These are phyloP conservation scores for Metschnikowia sp. DNA, from an alignment of 805 yeast species.

Conservation along the genomic window DNA sequence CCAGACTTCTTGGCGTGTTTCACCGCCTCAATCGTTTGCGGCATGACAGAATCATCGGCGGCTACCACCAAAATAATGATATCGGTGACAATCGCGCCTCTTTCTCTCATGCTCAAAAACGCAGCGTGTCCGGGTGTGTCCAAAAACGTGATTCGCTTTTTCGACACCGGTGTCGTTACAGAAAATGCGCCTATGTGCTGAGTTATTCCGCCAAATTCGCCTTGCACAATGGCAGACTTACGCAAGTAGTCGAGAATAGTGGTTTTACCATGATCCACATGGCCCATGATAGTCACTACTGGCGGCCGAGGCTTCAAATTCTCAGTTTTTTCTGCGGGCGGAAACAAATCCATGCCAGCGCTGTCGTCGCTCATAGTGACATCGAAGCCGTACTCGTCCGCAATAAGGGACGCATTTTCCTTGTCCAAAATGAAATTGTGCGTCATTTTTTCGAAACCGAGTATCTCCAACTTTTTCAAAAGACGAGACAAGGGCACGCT, in stretches of 20 bases:
- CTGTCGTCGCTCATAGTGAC: slow-evolving; percentile 50
- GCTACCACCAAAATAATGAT: slow-evolving; percentile 91
- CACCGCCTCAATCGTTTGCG: slow-evolving; percentile 94
- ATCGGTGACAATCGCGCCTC: slow-evolving; percentile 95
- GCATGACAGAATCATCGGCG: slow-evolving; percentile 97
- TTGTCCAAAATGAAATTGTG: slow-evolving; percentile 79
- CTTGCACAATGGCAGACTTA: slow-evolving; percentile 75
- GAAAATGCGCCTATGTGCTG: slow-evolving; percentile 98
- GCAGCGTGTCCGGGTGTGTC: slow-evolving; percentile 99
- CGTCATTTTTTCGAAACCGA: slow-evolving; percentile 73
- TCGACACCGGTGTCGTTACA: slow-evolving; percentile 71
- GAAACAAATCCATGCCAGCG: slow-evolving; percentile 57
- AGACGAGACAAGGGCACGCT: slow-evolving; percentile 62
- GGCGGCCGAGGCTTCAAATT: slow-evolving; percentile 74
- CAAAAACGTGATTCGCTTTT: slow-evolving; percentile 77
- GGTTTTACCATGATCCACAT: slow-evolving; percentile 97
- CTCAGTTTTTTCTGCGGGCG: slow-evolving; percentile 45
- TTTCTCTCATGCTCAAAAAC: slow-evolving; percentile 89
- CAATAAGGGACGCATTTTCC: slow-evolving; percentile 81
- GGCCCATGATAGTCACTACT: slow-evolving; percentile 97
- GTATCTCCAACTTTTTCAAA: slow-evolving; percentile 50
- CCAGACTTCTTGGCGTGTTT: slow-evolving; percentile 83
- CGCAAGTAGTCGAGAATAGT: slow-evolving; percentile 85
- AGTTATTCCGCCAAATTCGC: slow-evolving; percentile 94
- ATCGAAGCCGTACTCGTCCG: slow-evolving; percentile 83